Evolutionary conservation across 495 filamentous ascomycete genomes (phyloP), one percentile per base, ranked within the genome.

Genomic region (Penicillium coprophilum): DNA sequence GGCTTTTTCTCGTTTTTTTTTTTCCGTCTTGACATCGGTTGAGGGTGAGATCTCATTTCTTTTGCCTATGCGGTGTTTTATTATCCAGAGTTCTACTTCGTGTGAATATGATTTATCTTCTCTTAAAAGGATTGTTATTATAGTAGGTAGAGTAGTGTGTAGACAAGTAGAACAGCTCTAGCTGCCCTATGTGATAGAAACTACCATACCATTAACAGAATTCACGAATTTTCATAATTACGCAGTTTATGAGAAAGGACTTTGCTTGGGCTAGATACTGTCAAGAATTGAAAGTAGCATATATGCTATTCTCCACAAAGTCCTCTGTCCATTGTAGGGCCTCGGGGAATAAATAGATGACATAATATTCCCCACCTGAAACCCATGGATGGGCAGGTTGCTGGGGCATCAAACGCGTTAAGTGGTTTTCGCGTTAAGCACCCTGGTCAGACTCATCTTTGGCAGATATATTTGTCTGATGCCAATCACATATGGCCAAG

Each of bases 401-500:
- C 43, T 46, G 23, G 41, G 43, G 20, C 43, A 46, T 52, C 54
- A 43, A 53, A 67, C 71, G 71, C 71, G 71, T 72, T 67, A 71
- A 74, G 71, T 74, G 70, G 62, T 71, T 65, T 57, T 63, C 57
- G 60, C 59, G 65, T 68, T 54, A 62, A 64, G 57, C 65, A n/a
- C n/a, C n/a, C n/a, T n/a, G 46, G 40, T 13, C 19, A 50, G 48
- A 50, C 30, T 13, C 46, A 11, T n/a, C 21, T 40, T 23, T 13
- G 48, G 20, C 31, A 36, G 13, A 28, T 9, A 46, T 28, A 46
- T 36, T 38, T 48, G 34, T 21, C 32, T 51, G 8, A 23, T 20
- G 12, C 13, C 31, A 61, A 40, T 50, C 19, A 43, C 44, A 34
- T 27, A 46, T 51, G 46, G 20, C 13, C 41, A 17, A 6, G 13